Base-by-base conservation (phyloP, 2,329 filamentous ascomycete genomes). In the Akanthomyces uredinophilus region DNA sequence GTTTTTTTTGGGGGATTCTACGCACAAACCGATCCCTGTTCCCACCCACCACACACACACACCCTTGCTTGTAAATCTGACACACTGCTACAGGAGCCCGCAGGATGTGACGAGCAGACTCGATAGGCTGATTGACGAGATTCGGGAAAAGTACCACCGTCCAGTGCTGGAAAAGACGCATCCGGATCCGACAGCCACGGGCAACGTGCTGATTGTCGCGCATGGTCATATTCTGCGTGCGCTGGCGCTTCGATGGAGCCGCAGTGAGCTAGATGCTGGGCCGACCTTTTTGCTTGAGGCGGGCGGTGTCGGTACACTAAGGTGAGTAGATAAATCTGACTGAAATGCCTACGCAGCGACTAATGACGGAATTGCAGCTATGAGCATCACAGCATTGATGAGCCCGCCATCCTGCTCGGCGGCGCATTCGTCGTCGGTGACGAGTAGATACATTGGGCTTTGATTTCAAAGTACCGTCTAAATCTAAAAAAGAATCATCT, bases 161-260 rank as follows among this genome's bases (percentile, higher is more conserved):
- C 82, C 82, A 0, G 82, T 81, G 55, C 87, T 94, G 66, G 83
- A 82, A 10, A 81, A 83, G 67, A 51, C 60, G 73, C 75, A 52
- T 35, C 75, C 75, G 63, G 68, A 77, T 29, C 77, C 75, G 11
- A 71, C 77, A 8, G 64, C 66, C 8, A 68, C 64, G 24, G 75
- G 74, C 8, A 76, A 78, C 71, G 65, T 79, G 70, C 11, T 84
- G 27, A 81, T 96, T 54, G 91, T 97, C 6, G 93, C 91, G 24
- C 93, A 97, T 72, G 93, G 93, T 0, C 93, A 96, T 76, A 94
- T 96, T 62, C 78, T 97, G 59, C 82, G 93, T 18, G 91, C 91
- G 0, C 92, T 97, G 73, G 92, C 93, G 7, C 91, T 94, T 80
- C 83, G 92, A 37, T 97, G 93, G 93, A 83, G 87, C 0, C 85